Percentiles rank a stretch among this genome's conserved stretches.
Evolutionary conservation across 331 rosid species (phyloP).

Genomic region (Rosa hybrid): DNA sequence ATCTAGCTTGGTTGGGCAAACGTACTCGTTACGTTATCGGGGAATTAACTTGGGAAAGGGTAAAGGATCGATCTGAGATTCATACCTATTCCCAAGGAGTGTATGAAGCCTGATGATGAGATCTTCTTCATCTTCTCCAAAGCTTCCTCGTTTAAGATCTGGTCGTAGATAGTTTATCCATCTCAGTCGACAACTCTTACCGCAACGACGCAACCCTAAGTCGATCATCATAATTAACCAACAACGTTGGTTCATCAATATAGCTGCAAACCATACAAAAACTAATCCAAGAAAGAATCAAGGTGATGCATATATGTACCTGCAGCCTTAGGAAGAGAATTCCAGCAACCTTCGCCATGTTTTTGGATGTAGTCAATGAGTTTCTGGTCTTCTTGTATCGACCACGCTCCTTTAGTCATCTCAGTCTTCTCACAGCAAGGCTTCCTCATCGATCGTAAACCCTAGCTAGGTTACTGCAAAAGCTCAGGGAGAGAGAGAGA

Average conservation of each 20-base stretch:
- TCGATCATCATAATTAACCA: neutral
- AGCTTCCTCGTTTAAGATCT: conserved; percentile 61
- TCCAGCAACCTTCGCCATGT: conserved; percentile 73
- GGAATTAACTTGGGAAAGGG: neutral
- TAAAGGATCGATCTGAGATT: neutral
- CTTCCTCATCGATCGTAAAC: conserved; percentile 52
- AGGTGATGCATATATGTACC: conserved; percentile 32
- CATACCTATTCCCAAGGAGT: conserved; percentile 69
- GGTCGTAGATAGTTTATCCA: conserved; percentile 72
- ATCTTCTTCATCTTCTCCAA: conserved; percentile 72
- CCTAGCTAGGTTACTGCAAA: neutral
- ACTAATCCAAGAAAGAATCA: neutral
- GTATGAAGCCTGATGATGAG: conserved; percentile 75
- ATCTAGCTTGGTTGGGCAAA: neutral
- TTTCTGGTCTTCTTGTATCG: conserved; percentile 72
- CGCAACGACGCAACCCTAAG: conserved; percentile 63
- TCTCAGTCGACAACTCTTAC: conserved; percentile 74
- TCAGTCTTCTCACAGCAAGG: conserved; percentile 58
- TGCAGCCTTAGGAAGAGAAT: conserved; percentile 69
- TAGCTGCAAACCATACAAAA: neutral
- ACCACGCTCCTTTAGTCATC: conserved; percentile 70
- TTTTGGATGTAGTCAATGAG: conserved; percentile 51
- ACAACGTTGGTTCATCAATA: neutral
- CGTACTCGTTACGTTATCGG: neutral
- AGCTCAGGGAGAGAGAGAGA: neutral